Percentiles rank a stretch among this genome's conserved stretches.
phyloP scores from a whole-genome alignment of 2,329 filamentous ascomycete species.

The Neonectria coccinea region DNA sequence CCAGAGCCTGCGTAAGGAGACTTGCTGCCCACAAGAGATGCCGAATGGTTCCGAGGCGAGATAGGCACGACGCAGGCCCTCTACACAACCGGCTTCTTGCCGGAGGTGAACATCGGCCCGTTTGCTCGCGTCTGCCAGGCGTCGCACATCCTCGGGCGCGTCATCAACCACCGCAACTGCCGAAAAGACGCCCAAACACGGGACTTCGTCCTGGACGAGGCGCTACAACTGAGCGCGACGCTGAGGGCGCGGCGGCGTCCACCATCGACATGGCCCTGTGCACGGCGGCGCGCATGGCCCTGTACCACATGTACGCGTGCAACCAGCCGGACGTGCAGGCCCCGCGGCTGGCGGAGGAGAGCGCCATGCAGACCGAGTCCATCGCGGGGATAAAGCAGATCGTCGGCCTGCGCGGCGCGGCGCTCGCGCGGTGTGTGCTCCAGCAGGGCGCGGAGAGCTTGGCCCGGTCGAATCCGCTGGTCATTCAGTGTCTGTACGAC shows the following conservation, averaged over 20 bases:
- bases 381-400: conserved; percentile 14
- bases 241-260: conserved; percentile 5
- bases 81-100: conserved; percentile 9
- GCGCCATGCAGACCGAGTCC: conserved; percentile 13
- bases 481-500: conserved; percentile 15
- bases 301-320: conserved; percentile 19
- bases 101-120: conserved; percentile 4
- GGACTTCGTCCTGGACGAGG: background rate
- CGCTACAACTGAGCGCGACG: conserved; percentile 4
- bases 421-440: conserved; percentile 7
- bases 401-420: conserved; percentile 4
- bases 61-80: conserved; percentile 19
- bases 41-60: conserved; percentile 3
- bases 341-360: conserved; percentile 4
- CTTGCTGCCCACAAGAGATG: conserved; percentile 10
- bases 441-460: conserved; percentile 3
- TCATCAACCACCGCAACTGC: conserved; percentile 13
- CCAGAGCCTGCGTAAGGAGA: conserved; percentile 13
- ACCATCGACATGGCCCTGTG: conserved; percentile 13
- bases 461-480: background rate
- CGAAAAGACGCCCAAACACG: background rate
- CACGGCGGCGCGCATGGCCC: background rate
- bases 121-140: conserved; percentile 10
- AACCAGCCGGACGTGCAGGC: conserved; percentile 9
- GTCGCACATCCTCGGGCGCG: conserved; percentile 12